Evolutionary conservation across 352 stramenopile genomes (phyloP).

Genomic region (Pythium biforme): DNA sequence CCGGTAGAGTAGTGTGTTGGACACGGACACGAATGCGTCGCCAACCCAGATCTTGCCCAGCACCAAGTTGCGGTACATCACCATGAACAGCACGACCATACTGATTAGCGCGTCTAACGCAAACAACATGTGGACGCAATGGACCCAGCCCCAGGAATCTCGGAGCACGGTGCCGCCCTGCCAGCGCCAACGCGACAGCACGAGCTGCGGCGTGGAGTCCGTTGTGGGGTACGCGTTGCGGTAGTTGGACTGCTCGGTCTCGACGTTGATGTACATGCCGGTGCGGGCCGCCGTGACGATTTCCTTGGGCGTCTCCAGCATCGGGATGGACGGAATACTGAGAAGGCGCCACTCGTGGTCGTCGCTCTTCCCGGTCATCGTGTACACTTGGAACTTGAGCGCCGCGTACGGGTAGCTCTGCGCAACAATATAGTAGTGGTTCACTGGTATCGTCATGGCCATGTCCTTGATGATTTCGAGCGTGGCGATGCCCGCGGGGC

Average conservation of each 20-base stretch:
- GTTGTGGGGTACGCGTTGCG: constrained; percentile 1
- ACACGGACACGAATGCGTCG: constrained; percentile 25
- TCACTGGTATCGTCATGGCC: background rate
- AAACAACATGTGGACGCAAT: constrained; percentile 49
- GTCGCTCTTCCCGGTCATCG: constrained; percentile 1
- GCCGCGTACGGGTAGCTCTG: constrained; percentile 23
- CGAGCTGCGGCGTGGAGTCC: background rate
- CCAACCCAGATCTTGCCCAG: constrained; percentile 21
- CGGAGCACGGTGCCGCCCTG: constrained; percentile 9
- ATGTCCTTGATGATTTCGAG: constrained; percentile 26
- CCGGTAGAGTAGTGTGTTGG: constrained; percentile 33
- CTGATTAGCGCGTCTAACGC: constrained; percentile 7
- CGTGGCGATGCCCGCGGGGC: constrained; percentile 12
- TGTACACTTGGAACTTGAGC: constrained; percentile 19
- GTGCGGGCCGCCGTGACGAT: constrained; percentile 8
- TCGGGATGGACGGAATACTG: constrained; percentile 2
- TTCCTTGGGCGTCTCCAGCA: background rate
- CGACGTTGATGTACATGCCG: constrained; percentile 17
- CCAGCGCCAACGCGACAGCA: background rate
- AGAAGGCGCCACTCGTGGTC: constrained; percentile 11
- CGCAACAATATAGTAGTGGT: constrained; percentile 14
- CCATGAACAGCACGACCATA: constrained; percentile 19
- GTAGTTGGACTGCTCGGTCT: constrained; percentile 19
- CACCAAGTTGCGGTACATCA: constrained; percentile 26
- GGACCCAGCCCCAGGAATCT: constrained; percentile 52